Evolutionary conservation across 2,329 filamentous ascomycete species (phyloP).

Genomic region (Aspergillus sp.): DNA sequence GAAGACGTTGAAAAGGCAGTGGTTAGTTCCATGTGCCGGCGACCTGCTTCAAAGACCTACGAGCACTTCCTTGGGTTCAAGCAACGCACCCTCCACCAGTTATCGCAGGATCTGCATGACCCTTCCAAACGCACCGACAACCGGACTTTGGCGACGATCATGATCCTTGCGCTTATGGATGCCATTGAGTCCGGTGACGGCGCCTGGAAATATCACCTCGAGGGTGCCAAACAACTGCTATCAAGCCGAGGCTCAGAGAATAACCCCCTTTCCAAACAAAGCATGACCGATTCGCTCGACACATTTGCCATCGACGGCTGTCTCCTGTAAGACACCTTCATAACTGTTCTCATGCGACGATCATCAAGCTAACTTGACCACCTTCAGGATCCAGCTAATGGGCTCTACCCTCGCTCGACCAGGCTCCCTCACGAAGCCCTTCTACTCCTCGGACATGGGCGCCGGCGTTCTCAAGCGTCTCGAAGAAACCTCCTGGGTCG

Average conservation of each 20-base stretch:
- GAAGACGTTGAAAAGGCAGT: conserved; percentile 31
- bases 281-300: conserved; percentile 35
- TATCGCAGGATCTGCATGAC: conserved; percentile 35
- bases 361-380: conserved; percentile 2
- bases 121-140: conserved; percentile 39
- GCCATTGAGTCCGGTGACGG: conserved; percentile 52
- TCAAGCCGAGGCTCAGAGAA: conserved; percentile 33
- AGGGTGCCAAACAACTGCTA: conserved; percentile 51
- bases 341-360: background rate
- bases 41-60: conserved; percentile 36
- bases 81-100: conserved; percentile 46
- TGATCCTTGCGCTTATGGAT: conserved; percentile 52
- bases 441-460: conserved; percentile 38
- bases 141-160: conserved; percentile 45
- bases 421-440: conserved; percentile 38
- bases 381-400: conserved; percentile 40
- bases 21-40: conserved; percentile 30
- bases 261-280: conserved; percentile 12
- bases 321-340: conserved; percentile 29
- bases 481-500: conserved; percentile 42
- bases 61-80: conserved; percentile 48
- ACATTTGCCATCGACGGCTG: conserved; percentile 39
- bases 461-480: conserved; percentile 38
- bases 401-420: conserved; percentile 42
- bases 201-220: conserved; percentile 53